phyloP scores from a whole-genome alignment of 2,329 filamentous ascomycete genomes.

The Stagonosporopsis rhizophila region DNA sequence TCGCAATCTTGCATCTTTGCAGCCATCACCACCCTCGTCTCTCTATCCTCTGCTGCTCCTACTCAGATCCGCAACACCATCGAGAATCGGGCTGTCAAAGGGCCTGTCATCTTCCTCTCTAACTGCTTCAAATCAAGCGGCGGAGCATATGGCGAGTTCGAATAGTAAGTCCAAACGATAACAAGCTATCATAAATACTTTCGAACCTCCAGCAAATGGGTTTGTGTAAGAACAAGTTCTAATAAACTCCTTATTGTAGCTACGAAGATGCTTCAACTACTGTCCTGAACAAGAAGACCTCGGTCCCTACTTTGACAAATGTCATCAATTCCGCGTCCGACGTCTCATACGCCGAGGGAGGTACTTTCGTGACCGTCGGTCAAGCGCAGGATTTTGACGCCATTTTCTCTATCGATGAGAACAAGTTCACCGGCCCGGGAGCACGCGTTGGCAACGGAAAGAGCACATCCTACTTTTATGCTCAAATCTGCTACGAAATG shows the following conservation, averaged over 20 bases:
- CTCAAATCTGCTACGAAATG: conserved; percentile 5
- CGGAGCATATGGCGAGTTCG: conserved; percentile 1
- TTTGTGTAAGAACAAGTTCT: background rate
- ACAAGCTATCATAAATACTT: background rate
- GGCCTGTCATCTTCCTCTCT: conserved; percentile 7
- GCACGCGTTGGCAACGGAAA: background rate
- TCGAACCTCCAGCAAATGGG: too few species aligned
- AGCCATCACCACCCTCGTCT: background rate
- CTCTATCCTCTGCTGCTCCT: background rate
- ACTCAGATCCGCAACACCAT: background rate
- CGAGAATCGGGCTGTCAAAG: conserved; percentile 1
- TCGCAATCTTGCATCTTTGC: conserved; percentile 1
- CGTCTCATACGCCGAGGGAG: conserved; percentile 1
- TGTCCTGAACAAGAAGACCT: conserved; percentile 4
- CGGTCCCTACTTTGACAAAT: background rate
- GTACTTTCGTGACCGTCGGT: conserved; percentile 3
- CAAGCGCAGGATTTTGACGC: conserved; percentile 5
- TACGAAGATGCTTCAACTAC: conserved; percentile 1
- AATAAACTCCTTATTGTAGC: background rate
- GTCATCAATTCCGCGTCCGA: conserved; percentile 1
- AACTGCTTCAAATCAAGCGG: conserved; percentile 3
- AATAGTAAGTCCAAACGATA: conserved; percentile 1
- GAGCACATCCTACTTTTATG: conserved; percentile 8
- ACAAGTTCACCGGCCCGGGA: conserved; percentile 2
- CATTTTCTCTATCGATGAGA: conserved; percentile 3